Evolutionary conservation across 768 basidiomycete genomes (phyloP).

Genomic region (Rhizopogon sp.): DNA sequence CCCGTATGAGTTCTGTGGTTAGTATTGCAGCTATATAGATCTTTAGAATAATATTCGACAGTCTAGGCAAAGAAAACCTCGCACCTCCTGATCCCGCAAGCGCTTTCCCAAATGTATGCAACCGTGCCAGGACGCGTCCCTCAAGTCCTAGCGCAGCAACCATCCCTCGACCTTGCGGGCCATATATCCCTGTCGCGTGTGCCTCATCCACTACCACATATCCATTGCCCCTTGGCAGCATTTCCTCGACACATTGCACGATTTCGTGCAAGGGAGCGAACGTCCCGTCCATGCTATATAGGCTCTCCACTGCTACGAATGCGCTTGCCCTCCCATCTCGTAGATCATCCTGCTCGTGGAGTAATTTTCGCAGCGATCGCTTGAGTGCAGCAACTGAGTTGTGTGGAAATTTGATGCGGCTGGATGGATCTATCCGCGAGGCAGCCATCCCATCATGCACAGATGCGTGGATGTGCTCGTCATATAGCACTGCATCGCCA

Average conservation of each 20-base stretch:
- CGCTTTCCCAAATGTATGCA: constrained; percentile 94
- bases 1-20: constrained; percentile 63
- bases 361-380: constrained; percentile 36
- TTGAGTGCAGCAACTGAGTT: constrained; percentile 58
- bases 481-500: constrained; percentile 74
- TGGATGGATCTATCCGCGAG: constrained; percentile 37
- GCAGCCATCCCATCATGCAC: constrained; percentile 89
- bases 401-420: constrained; percentile 57
- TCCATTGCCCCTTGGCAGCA: constrained; percentile 58
- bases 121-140: constrained; percentile 62
- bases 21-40: constrained; percentile 63
- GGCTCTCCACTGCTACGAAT: constrained; percentile 82
- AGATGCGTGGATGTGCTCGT: constrained; percentile 86
- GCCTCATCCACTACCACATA: constrained; percentile 90
- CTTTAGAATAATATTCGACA: not conserved
- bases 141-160: constrained; percentile 69
- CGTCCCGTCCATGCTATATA: constrained; percentile 98
- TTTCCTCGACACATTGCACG: constrained; percentile 52
- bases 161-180: constrained; percentile 69
- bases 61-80: constrained; percentile 20
- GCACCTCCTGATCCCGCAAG: constrained; percentile 80
- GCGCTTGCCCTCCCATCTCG: constrained; percentile 40
- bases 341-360: constrained; percentile 31
- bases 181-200: constrained; percentile 89
- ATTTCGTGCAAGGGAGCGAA: constrained; percentile 71